A percentile compares a stretch with the other conserved stretches of the same genome.
Conservation (phyloP, 2,329 filamentous ascomycete genomes). For the Neofusicoccum umdonicola region DNA sequence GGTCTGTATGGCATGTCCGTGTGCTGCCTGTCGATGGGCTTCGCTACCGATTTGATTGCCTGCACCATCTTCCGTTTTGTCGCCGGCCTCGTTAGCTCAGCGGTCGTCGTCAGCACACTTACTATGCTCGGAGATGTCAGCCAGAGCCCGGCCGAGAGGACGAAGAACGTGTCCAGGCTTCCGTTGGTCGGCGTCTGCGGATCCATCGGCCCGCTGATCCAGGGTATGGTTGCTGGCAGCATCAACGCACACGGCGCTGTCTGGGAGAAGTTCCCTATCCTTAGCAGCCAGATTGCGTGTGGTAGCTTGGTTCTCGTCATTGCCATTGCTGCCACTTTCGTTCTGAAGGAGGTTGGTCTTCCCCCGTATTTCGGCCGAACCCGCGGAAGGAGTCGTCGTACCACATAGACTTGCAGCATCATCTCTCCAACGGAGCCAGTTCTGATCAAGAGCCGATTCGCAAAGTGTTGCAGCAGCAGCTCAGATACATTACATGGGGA, state of each 20-base stretch:
- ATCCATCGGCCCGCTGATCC: constrained; percentile 45
- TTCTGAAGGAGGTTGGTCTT: constrained; percentile 41
- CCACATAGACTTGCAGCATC: not conserved
- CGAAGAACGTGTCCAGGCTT: constrained; percentile 42
- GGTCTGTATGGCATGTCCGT: constrained; percentile 44
- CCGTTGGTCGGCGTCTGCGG: constrained; percentile 47
- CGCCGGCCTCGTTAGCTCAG: constrained; percentile 44
- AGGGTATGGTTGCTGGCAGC: constrained; percentile 42
- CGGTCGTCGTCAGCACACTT: constrained; percentile 44
- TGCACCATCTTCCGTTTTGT: constrained; percentile 46
- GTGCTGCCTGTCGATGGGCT: constrained; percentile 49
- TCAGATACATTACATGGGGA: not conserved
- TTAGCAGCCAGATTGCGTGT: constrained; percentile 46
- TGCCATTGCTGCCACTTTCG: constrained; percentile 37
- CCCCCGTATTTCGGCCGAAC: not conserved
- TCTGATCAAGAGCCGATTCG: too few relatives aligned
- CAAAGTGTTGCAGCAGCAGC: too few relatives aligned
- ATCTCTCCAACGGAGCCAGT: too few relatives aligned
- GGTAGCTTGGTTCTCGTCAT: constrained; percentile 42
- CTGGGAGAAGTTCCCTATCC: constrained; percentile 43
- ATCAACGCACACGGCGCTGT: constrained; percentile 42
- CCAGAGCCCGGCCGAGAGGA: constrained; percentile 34
- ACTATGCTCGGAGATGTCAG: constrained; percentile 50
- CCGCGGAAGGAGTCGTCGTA: not conserved
- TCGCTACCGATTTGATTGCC: constrained; percentile 42